phyloP scores from a whole-genome alignment of 495 filamentous ascomycete species.

The Thozetella sp. region DNA sequence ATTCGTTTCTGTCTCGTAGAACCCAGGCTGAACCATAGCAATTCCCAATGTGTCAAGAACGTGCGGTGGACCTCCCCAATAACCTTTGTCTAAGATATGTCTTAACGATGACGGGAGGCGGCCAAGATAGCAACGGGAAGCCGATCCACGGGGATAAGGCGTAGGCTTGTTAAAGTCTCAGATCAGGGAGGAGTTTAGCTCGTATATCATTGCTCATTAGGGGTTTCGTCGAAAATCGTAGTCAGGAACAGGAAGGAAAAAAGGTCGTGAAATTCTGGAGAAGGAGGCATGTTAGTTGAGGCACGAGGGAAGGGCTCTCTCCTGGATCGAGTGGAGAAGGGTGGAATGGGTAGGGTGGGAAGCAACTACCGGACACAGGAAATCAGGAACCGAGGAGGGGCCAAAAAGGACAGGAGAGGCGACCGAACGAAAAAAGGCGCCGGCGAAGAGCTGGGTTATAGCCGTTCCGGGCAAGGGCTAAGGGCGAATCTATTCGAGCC shows the following conservation, averaged over 20 bases:
- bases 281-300: conserved; percentile 7
- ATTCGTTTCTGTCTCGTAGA: conserved; percentile 23
- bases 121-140: conserved; percentile 1
- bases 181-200: neutral
- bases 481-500: conserved; percentile 6
- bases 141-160: conserved; percentile 1
- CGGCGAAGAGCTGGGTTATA: conserved; percentile 4
- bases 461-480: conserved; percentile 2
- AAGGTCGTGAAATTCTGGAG: conserved; percentile 6
- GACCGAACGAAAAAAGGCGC: neutral
- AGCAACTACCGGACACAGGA: conserved; percentile 3
- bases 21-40: conserved; percentile 14
- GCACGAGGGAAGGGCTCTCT: conserved; percentile 1
- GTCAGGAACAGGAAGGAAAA: conserved; percentile 5
- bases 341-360: neutral
- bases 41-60: conserved; percentile 8
- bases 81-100: neutral
- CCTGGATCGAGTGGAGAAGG: neutral
- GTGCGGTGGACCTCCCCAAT: conserved; percentile 6
- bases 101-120: conserved; percentile 1
- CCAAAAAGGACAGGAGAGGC: neutral
- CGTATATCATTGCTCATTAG: conserved; percentile 2
- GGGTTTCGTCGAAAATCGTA: conserved; percentile 9
- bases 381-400: neutral
- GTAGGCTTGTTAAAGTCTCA: conserved; percentile 7